These are phyloP conservation scores for Aspergillus bridgeri DNA, from an alignment of 495 filamentous ascomycete species.

Conservation along the genomic window DNA sequence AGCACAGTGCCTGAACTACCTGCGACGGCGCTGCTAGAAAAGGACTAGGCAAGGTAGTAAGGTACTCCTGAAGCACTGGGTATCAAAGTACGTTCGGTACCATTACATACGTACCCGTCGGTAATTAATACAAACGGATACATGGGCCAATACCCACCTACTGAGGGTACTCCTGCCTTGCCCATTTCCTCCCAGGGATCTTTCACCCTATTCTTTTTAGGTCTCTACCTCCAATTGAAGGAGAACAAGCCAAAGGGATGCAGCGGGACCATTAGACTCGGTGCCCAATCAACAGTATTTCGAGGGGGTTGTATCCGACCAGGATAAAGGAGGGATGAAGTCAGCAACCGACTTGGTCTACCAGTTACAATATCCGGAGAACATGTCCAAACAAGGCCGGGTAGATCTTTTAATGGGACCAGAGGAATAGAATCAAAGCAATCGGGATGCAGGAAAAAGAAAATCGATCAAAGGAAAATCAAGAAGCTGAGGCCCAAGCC, in stretches of 20 bases:
- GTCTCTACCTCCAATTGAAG: too few relatives aligned
- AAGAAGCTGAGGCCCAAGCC: not conserved
- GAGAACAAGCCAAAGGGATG: not conserved
- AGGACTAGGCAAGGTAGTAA: not conserved
- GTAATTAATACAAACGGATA: too few relatives aligned
- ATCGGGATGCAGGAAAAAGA: not conserved
- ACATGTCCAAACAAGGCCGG: too few relatives aligned
- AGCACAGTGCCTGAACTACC: too few relatives aligned
- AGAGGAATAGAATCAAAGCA: conserved; percentile 4
- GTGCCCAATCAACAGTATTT: not conserved
- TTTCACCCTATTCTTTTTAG: too few relatives aligned
- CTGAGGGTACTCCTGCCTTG: too few relatives aligned
- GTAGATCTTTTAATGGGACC: too few relatives aligned
- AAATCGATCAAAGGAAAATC: conserved; percentile 4
- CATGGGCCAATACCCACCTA: too few relatives aligned
- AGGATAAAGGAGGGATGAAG: not conserved
- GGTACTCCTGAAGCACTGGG: not conserved
- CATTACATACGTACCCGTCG: not conserved
- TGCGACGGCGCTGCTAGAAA: too few relatives aligned
- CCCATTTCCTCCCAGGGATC: too few relatives aligned
- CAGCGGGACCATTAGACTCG: too few relatives aligned
- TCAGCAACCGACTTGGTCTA: not conserved
- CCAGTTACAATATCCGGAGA: too few relatives aligned
- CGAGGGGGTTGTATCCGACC: not conserved
- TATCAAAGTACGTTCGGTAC: not conserved